A percentile compares a stretch with the other conserved stretches of the same genome.
Evolutionary conservation across 108 stramenopile species (phyloP).

Genomic region (Fragilaria radians): DNA sequence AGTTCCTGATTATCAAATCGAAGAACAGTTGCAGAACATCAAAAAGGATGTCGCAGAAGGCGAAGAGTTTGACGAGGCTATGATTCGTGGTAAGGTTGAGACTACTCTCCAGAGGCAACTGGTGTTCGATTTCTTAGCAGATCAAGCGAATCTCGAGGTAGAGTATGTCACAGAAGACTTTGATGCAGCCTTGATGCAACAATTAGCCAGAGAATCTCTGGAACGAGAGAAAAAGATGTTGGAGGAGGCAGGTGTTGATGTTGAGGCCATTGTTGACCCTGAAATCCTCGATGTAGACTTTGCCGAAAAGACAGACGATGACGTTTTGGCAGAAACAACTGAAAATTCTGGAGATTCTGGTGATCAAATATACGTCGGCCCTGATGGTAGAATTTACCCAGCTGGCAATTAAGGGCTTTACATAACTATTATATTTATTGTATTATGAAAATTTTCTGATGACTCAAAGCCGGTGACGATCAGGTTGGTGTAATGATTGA

Average conservation of each 20-base stretch:
- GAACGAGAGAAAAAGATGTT: conserved; percentile 39
- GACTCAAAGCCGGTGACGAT: too few relatives aligned
- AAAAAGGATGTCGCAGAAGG: conserved; percentile 62
- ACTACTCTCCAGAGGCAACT: conserved; percentile 63
- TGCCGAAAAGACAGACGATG: too few relatives aligned
- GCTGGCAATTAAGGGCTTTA: too few relatives aligned
- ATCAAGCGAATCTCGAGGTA: conserved; percentile 64
- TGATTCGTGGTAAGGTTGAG: conserved; percentile 66
- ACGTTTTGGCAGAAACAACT: too few relatives aligned
- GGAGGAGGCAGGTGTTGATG: neutral
- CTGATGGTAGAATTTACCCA: too few relatives aligned
- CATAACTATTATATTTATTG: too few relatives aligned
- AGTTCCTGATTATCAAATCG: conserved; percentile 74
- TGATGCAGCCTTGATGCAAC: conserved; percentile 69
- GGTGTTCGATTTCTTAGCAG: conserved; percentile 80
- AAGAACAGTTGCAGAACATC: conserved; percentile 72
- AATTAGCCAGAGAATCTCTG: conserved; percentile 68
- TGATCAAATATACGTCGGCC: too few relatives aligned
- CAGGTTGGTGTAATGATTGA: too few relatives aligned
- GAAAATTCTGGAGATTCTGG: too few relatives aligned
- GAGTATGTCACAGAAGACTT: conserved; percentile 62
- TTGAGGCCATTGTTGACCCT: neutral
- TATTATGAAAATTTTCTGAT: too few relatives aligned
- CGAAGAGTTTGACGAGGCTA: conserved; percentile 59
- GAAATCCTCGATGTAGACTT: neutral